Evolutionary conservation across 1,139 yeast genomes (phyloP), one percentile per base, ranked within the genome.

Genomic region (Yamadazyma aaseri): DNA sequence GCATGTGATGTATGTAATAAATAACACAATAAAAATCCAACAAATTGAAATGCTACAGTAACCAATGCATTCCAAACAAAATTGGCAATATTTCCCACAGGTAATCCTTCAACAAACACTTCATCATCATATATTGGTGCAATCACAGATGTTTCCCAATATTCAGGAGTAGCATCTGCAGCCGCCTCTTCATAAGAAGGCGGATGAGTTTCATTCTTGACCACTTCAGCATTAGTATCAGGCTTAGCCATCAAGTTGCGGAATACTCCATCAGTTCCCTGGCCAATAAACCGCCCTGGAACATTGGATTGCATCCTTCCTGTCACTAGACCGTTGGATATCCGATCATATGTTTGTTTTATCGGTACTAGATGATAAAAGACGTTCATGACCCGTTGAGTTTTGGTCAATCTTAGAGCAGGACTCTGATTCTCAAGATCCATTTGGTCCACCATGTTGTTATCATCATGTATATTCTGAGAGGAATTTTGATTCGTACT

Each of bases 111-210:
- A 26, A 94, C 90, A 58, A 87, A 87, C 26, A 92, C 82, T 56
- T 90, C 97, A 55, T 92, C 97, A 34, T 68, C 74, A 45, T 82
- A 85, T 39, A 89, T 87, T 12, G 90, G 87, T 1, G 95, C 79
- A 53, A 89, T 75, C 35, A 90, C 81, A 1, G 95, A 80, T 11
- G 89, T 78, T 56, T 94, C 98, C 95, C 97, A 94, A 58, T 94
- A 94, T 29, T 96, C 96, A 0, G 99, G 99, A 0, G 95, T 79
- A 15, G 95, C 78, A 57, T 92, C 99, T 2, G 92, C 86, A 0
- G 96, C 90, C 0, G 96, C 97, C 52, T 90, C 97, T 40, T 86
- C 96, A 59, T 94, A 92, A 0, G 94, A 71, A 2, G 98, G 98
- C n/a, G 97, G 95, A 33, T 70, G 68, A 30, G 68, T 68, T 35